Evolutionary conservation across 2,329 filamentous ascomycete species (phyloP), one percentile per base, ranked within the genome.

Genomic region (Scleromitrula shiraiana): DNA sequence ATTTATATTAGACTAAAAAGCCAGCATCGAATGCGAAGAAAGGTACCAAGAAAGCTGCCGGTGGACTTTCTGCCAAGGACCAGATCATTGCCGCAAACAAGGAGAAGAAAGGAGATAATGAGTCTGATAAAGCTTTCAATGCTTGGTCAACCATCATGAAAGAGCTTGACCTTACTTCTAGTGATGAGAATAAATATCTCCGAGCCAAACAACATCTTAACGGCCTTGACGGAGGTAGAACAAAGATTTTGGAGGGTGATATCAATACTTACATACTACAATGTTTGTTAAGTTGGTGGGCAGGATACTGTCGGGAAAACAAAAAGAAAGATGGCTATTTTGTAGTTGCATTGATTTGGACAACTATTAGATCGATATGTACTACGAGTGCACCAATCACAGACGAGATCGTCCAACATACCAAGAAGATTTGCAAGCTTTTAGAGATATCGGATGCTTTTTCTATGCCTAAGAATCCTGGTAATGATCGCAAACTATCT

Each of bases 241-340:
- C 52, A 6, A 37, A 41, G 15, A 56, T 60, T 33, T 50, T 67
- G 5, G 63, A 66, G 46, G 53, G 54, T 14, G 64, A 67, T 36
- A 53, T 64, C 7, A 58, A 64, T 22, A 63, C 74, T 1, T 77
- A 72, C 56, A 69, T 74, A 54, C 60, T 77, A 32, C 72, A 71
- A 50, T 66, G 68, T 30, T 61, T 77, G 3, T 53, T 76, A 8
- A 62, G 64, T 23, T 71, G 73, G 64, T 77, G 74, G 73, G 66
- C 70, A 15, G 56, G 62, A 14, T 64, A 65, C 22, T 68, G 67
- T 46, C 59, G 64, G 53, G 46, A 63, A 48, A 47, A 53, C 27
- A 62, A 59, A 41, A 63, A 64, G 48, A 26, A 41, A 10, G 58
- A 64, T n/a, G 60, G 63, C 7, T 63, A 67, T 41, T 65, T 69